Evolutionary conservation across 2,329 filamentous ascomycete genomes (phyloP).

Genomic region (Mycogone perniciosa): DNA sequence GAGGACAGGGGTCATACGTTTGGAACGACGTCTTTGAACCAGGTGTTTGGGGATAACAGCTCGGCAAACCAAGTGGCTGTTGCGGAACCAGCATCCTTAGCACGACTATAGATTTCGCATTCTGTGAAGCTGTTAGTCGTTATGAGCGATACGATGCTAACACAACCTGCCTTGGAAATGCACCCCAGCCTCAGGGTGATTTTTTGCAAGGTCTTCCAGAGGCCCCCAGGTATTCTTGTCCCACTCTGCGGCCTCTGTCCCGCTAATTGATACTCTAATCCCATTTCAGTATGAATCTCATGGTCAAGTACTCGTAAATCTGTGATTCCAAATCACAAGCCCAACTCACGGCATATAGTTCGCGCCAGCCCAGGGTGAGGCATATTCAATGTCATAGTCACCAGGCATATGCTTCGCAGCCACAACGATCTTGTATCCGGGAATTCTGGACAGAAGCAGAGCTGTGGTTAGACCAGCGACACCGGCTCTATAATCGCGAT

Average conservation of each 20-base stretch:
- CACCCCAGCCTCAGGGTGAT: constrained; percentile 27
- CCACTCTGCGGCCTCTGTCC: not conserved
- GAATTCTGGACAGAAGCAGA: constrained; percentile 27
- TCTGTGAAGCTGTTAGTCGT: no score
- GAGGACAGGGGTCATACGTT: not conserved
- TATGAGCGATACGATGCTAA: no score
- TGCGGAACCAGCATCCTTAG: not conserved
- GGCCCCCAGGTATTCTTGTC: not conserved
- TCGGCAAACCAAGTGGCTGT: not conserved
- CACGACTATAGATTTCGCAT: not conserved
- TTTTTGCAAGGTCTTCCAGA: constrained; percentile 9
- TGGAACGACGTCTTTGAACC: not conserved
- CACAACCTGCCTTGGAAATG: constrained; percentile 22
- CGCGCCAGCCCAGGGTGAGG: constrained; percentile 38
- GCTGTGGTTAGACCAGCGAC: constrained; percentile 25
- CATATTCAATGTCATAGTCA: constrained; percentile 68
- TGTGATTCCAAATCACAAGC: no score
- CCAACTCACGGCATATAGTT: constrained; percentile 24
- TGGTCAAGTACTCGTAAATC: no score
- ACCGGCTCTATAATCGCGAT: not conserved
- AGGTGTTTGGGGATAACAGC: not conserved
- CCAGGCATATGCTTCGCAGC: constrained; percentile 69
- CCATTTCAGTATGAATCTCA: no score
- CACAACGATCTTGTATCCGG: constrained; percentile 47
- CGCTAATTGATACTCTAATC: no score